Evolutionary conservation across 2,329 filamentous ascomycete genomes (phyloP), one percentile per base, ranked within the genome.

Genomic region (Alternaria arborescens): DNA sequence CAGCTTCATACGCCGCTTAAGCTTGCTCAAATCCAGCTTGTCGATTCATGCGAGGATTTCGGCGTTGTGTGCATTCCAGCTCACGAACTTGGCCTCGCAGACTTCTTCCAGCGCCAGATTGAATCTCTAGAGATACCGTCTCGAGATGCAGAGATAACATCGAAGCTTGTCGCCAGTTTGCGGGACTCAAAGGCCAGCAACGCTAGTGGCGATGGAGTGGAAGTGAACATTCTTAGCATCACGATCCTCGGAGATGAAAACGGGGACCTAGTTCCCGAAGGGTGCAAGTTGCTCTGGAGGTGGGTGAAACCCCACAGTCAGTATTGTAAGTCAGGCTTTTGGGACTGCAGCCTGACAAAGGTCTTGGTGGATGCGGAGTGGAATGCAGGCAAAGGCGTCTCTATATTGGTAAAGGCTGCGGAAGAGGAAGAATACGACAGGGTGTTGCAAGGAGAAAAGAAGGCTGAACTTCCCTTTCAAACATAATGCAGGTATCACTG

Each of bases 361-460:
- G 36, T 42, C 18, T 11, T 56, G 3, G 46, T 36, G 12, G 36
- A 56, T 52, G 54, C 34, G 11, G 46, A 56, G n/a, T 56, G 46
- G 46, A 32, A 48, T 3, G 46, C 44, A 6, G 44, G 54, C 7
- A 51, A 56, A 18, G 16, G 28, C 8, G 11, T 56, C 3, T 16
- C 32, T 6, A 5, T 56, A 6, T 34, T 51, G 5, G 44, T 34
- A 7, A 51, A 51, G 44, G 6, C 16, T 16, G 42, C n/a, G 30
- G 38, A 42, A 32, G 24, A 44, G 44, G n/a, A 48, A 8, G 28
- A 48, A n/a, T 48, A 48, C 20, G 44, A 48, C 14, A 20, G 28
- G 2, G 44, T 34, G 18, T 16, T 34, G 18, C 32, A 48, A 32
- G 18, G 44, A 0, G 28, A 34, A 32, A 48, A 3, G 28, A 36